A percentile compares a stretch with the other conserved stretches of the same genome.
These are phyloP conservation scores for Chamaecrista fasciculata DNA, from an alignment of 306 rosid genomes.

Conservation along the genomic window DNA sequence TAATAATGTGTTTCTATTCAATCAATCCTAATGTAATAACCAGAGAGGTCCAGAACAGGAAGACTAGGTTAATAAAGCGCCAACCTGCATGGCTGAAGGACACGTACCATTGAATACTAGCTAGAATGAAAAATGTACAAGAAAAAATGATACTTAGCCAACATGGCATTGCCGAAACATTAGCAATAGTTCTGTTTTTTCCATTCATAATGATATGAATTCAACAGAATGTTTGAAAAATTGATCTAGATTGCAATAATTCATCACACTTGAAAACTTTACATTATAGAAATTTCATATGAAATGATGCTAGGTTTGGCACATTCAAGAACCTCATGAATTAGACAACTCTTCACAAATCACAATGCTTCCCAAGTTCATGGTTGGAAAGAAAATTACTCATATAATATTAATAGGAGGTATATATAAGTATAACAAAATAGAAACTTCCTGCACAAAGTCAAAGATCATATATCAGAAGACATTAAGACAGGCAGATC, in stretches of 20 bases:
- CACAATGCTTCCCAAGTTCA: background rate
- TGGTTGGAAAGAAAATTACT: background rate
- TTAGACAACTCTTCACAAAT: slow-evolving; percentile 16
- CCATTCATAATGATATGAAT: slow-evolving; percentile 21
- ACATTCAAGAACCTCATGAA: slow-evolving; percentile 12
- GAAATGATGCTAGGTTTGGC: background rate
- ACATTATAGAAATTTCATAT: background rate
- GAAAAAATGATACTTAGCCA: background rate
- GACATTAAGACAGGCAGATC: background rate
- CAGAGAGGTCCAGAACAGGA: slow-evolving; percentile 5
- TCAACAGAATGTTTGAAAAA: slow-evolving; percentile 3
- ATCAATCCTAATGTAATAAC: background rate
- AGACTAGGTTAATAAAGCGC: background rate
- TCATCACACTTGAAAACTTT: background rate
- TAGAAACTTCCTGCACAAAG: background rate
- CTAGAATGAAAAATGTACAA: background rate
- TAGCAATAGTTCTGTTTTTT: background rate
- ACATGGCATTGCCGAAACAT: slow-evolving; percentile 1
- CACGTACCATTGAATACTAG: slow-evolving; percentile 2
- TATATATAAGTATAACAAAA: background rate
- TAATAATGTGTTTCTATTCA: background rate
- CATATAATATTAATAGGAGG: background rate
- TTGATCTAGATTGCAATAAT: slow-evolving; percentile 5
- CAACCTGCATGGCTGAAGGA: background rate
- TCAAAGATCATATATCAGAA: slow-evolving; percentile 6